Base-by-base conservation (phyloP, 371 early-diverging fungal species). In the Cokeromyces recurvatus region DNA sequence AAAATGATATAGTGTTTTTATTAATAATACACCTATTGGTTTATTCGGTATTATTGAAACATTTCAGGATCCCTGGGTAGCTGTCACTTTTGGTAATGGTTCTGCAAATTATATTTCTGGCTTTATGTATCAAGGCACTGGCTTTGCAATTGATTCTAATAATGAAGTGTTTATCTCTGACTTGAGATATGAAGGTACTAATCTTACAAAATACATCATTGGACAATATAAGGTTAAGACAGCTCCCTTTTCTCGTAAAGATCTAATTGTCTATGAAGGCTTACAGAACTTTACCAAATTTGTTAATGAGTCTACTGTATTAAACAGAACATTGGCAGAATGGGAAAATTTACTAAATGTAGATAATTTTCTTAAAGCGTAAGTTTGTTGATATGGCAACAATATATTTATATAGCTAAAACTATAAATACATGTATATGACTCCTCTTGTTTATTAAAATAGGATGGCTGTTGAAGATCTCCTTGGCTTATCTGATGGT, bases 11-110 rank as follows among this genome's bases (percentile, higher is more conserved):
- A n/a, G n/a, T 2, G 41, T 49, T 1, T 34, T 41, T 25, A 23
- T 72, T 39, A 68, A 72, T 35, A 40, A 59, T 20, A 27, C 54
- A 3, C 57, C 57, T 6, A 31, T 62, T n/a, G 73, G 73, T 7
- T 38, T 72, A 8, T 72, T 55, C 55, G 57, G 61, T 8, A 34
- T 72, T 8, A 52, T 68, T 35, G 73, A 72, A 41, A 34, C 39
- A 0, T 62, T 58, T 25, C 51, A 68, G 23, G 48, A 68, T 20
- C 57, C 66, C n/a, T 72, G 73, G 73, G 19, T 62, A 0, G 32
- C 49, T 9, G 55, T 52, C 11, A 59, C 59, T 12, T 72, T 72
- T 38, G 44, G 35, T 17, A 43, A 57, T 11, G 69, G 66, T 16
- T 37, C 52, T 10, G 27, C 49, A 17, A n/a, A 45, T 15, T 68